Percentiles rank a stretch among this genome's conserved stretches.
Conservation (phyloP, 139 green algal genomes). For the Yamagishiella unicocca region DNA sequence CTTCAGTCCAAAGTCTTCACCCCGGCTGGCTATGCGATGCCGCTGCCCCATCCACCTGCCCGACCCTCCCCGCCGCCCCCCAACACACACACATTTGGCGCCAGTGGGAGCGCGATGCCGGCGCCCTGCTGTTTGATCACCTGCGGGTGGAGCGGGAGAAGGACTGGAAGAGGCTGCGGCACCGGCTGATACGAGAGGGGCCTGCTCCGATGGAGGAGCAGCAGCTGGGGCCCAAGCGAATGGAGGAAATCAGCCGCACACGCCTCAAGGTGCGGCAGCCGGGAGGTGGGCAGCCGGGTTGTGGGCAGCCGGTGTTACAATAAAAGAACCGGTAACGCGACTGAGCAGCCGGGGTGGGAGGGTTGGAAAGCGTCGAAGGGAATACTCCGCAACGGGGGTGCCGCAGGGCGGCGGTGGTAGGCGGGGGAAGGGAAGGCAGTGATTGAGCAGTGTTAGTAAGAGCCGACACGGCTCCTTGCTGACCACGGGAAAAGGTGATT, state of each 20-base stretch:
- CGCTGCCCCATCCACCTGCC: no score
- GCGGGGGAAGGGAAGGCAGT: background rate
- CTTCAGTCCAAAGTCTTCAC: no score
- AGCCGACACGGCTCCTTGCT: no score
- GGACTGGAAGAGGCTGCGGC: slow-evolving; percentile 37
- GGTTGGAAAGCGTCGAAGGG: no score
- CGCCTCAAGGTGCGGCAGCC: background rate
- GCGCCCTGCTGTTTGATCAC: background rate
- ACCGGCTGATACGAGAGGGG: background rate
- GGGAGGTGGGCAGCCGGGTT: background rate
- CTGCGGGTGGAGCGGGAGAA: slow-evolving; percentile 28
- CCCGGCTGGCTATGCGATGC: no score
- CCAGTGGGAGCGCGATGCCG: slow-evolving; percentile 43
- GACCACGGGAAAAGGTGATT: no score
- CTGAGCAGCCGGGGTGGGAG: no score
- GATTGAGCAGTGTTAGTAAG: no score
- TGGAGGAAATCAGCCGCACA: background rate
- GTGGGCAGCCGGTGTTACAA: background rate
- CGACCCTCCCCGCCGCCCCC: no score
- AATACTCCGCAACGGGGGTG: background rate
- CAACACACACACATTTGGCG: no score
- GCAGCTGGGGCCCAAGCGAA: background rate
- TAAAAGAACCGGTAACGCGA: no score
- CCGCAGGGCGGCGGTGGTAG: background rate
- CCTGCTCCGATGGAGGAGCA: background rate